Conservation (phyloP, 1,139 yeast genomes). For the Yamadazyma pseudoaaseri region DNA sequence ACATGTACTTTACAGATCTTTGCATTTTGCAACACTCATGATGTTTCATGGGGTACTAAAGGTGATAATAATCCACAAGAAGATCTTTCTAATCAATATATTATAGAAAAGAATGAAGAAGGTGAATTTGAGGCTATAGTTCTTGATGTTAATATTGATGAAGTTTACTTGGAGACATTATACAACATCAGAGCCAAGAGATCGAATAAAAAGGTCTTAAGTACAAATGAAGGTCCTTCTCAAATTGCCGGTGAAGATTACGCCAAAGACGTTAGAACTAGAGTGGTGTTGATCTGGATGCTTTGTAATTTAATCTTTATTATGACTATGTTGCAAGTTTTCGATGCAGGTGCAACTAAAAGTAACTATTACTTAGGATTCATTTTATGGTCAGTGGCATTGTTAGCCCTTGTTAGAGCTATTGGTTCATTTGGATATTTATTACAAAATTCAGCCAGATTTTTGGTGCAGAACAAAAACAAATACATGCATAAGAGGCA, state of each 20-base stretch:
- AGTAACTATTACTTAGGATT: conserved; percentile 74
- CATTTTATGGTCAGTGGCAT: conserved; percentile 89
- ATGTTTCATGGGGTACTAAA: conserved; percentile 97
- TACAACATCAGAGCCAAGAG: conserved; percentile 74
- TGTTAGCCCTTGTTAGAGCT: conserved; percentile 75
- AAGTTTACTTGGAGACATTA: conserved; percentile 75
- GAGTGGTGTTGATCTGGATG: conserved; percentile 93
- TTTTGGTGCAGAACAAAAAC: conserved; percentile 40
- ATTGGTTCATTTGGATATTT: conserved; percentile 73
- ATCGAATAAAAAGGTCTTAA: conserved; percentile 51
- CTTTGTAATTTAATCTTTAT: conserved; percentile 73
- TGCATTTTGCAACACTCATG: conserved; percentile 87
- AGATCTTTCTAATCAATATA: conserved; percentile 42
- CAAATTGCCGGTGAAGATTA: conserved; percentile 75
- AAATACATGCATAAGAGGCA: conserved; percentile 43
- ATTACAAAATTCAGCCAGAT: conserved; percentile 37
- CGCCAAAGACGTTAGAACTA: conserved; percentile 89
- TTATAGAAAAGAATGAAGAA: conserved; percentile 45
- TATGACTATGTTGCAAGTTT: conserved; percentile 85
- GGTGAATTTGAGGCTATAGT: conserved; percentile 87
- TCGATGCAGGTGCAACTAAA: conserved; percentile 56
- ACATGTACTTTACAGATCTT: conserved; percentile 89
- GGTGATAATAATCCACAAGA: conserved; percentile 80
- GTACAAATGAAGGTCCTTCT: conserved; percentile 41
- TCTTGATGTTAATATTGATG: conserved; percentile 87